phyloP scores from a whole-genome alignment of 129 eudicot species.

The Lonicera japonica region DNA sequence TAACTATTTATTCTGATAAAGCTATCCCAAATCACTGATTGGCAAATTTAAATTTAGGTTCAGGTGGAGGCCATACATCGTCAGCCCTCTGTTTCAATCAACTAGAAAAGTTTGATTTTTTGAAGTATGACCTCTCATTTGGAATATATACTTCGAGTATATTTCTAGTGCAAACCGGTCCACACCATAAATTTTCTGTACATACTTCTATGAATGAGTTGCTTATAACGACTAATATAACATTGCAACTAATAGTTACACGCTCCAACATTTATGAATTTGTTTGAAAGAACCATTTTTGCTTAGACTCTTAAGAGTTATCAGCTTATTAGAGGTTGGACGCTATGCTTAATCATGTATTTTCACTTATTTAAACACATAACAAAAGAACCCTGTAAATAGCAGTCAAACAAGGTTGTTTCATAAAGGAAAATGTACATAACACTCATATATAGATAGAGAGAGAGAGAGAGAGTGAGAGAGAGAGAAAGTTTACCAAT shows the following conservation, averaged over 20 bases:
- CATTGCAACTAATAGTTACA: background rate
- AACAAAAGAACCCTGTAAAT: background rate
- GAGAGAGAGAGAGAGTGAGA: constrained; percentile 5
- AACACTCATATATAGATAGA: constrained; percentile 1
- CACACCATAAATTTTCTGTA: too few relatives aligned
- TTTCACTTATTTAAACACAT: background rate
- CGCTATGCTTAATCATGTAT: background rate
- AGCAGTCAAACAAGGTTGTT: background rate
- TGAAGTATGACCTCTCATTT: background rate
- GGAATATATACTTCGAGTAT: background rate
- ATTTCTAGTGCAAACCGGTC: too few relatives aligned
- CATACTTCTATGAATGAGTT: too few relatives aligned
- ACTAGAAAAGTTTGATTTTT: background rate
- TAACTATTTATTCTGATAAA: too few relatives aligned
- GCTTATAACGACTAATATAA: background rate
- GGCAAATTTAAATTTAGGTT: background rate
- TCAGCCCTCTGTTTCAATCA: background rate
- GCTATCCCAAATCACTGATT: too few relatives aligned
- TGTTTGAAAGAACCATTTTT: background rate
- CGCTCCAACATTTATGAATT: background rate
- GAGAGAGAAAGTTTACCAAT: constrained; percentile 56
- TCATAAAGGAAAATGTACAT: background rate
- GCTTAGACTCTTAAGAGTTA: background rate
- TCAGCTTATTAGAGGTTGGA: background rate
- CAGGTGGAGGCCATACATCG: background rate